Evolutionary conservation across 441 rosid genomes (phyloP).

Genomic region (Eutrema salsugineum): DNA sequence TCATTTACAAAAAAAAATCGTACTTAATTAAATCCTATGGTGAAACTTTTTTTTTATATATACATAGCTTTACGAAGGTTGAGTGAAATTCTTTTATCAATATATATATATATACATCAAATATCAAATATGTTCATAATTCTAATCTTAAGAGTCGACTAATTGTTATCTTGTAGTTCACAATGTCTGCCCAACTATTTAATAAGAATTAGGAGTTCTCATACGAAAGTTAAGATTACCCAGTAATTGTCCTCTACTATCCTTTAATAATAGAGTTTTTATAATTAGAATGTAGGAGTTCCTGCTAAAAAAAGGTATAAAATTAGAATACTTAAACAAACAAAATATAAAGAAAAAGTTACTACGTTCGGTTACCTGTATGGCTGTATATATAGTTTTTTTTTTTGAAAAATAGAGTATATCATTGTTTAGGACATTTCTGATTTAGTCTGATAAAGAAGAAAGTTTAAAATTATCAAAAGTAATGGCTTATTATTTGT

Average conservation of each 20-base stretch:
- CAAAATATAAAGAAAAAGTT: not conserved
- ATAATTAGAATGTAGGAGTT: not conserved
- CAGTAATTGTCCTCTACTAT: not conserved
- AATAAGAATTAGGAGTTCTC: too few relatives aligned
- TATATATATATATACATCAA: too few relatives aligned
- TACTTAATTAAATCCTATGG: not conserved
- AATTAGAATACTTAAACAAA: not conserved
- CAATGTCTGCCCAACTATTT: not conserved
- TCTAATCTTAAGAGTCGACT: not conserved
- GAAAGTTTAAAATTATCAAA: not conserved
- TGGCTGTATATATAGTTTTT: too few relatives aligned
- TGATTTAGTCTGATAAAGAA: too few relatives aligned
- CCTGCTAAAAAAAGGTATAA: not conserved
- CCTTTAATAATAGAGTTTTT: too few relatives aligned
- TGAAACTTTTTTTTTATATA: not conserved
- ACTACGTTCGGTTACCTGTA: too few relatives aligned
- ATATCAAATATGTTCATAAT: not conserved
- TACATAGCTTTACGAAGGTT: not conserved
- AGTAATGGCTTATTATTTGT: not conserved
- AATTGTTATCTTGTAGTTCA: not conserved
- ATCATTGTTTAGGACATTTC: too few relatives aligned
- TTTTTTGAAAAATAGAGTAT: too few relatives aligned
- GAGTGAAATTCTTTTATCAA: not conserved
- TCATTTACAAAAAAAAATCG: conserved; percentile 13
- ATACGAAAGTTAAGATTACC: too few relatives aligned